These are phyloP conservation scores for Trametes polyzona DNA, from an alignment of 1,284 basidiomycete genomes.

Conservation along the genomic window DNA sequence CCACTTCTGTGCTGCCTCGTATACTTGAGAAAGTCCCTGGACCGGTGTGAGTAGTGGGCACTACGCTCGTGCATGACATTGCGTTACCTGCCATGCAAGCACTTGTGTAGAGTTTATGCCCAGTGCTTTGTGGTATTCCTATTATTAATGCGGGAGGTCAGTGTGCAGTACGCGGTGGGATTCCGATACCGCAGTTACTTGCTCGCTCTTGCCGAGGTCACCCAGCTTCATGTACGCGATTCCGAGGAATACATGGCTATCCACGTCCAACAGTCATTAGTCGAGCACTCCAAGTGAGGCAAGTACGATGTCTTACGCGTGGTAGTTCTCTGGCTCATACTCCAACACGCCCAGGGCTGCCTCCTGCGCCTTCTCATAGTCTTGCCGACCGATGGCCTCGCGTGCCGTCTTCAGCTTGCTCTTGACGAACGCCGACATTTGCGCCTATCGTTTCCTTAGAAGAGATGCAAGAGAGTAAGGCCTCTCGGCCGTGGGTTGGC, in stretches of 20 bases:
- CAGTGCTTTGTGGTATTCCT: slow-evolving; percentile 81
- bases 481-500: too few relatives aligned
- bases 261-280: slow-evolving; percentile 1
- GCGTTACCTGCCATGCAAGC: slow-evolving; percentile 77
- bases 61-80: neutral
- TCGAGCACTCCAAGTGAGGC: neutral
- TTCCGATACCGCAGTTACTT: slow-evolving; percentile 56
- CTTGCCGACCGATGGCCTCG: slow-evolving; percentile 75
- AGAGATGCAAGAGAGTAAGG: too few relatives aligned
- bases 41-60: neutral
- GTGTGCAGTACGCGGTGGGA: neutral
- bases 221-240: slow-evolving; percentile 77
- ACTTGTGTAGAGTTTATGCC: slow-evolving; percentile 64
- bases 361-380: slow-evolving; percentile 72
- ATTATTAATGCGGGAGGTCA: neutral
- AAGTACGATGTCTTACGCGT: slow-evolving; percentile 64
- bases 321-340: slow-evolving; percentile 78
- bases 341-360: slow-evolving; percentile 68
- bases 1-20: slow-evolving; percentile 67
- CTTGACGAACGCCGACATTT: slow-evolving; percentile 55
- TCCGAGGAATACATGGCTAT: slow-evolving; percentile 83
- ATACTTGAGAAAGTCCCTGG: slow-evolving; percentile 77
- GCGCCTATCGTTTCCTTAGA: too few relatives aligned
- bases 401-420: slow-evolving; percentile 82
- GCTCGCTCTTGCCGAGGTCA: slow-evolving; percentile 75